Evolutionary conservation across 345 rosid genomes (phyloP).

Genomic region (Erodium maritimum): DNA sequence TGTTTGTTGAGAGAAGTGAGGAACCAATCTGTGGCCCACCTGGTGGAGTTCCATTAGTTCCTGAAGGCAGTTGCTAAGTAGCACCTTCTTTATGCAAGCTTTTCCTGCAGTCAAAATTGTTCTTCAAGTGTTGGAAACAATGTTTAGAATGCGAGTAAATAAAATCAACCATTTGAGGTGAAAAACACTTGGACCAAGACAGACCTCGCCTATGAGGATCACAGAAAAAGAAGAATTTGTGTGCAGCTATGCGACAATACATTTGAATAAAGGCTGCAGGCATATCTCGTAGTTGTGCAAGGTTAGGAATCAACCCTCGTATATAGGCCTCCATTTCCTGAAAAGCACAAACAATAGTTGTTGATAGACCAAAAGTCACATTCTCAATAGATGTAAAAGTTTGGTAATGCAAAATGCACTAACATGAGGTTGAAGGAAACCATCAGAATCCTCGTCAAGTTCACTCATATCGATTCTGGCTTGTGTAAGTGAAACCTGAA

Average conservation of each 20-base stretch:
- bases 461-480: constrained; percentile 99
- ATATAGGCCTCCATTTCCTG: constrained; percentile 98
- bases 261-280: constrained; percentile 66
- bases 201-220: constrained; percentile 97
- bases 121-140: constrained; percentile 5
- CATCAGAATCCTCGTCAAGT: constrained; percentile 97
- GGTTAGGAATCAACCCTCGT: constrained; percentile 84
- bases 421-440: constrained; percentile 85
- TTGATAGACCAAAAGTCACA: constrained; percentile 1
- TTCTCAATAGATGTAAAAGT: constrained; percentile 4
- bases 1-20: too few relatives aligned
- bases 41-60: constrained; percentile 99
- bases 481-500: constrained; percentile 94
- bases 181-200: constrained; percentile 9
- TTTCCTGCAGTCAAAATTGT: constrained; percentile 54
- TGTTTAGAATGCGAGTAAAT: neutral
- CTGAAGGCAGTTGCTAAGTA: constrained; percentile 96
- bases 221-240: constrained; percentile 97
- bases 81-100: constrained; percentile 93
- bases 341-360: constrained; percentile 8
- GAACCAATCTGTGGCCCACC: constrained; percentile 27
- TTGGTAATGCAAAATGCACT: neutral
- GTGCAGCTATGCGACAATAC: constrained; percentile 96
- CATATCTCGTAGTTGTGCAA: constrained; percentile 96
- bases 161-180: neutral